phyloP scores from a whole-genome alignment of 2,329 filamentous ascomycete genomes.

The Metarhizium robertsii region DNA sequence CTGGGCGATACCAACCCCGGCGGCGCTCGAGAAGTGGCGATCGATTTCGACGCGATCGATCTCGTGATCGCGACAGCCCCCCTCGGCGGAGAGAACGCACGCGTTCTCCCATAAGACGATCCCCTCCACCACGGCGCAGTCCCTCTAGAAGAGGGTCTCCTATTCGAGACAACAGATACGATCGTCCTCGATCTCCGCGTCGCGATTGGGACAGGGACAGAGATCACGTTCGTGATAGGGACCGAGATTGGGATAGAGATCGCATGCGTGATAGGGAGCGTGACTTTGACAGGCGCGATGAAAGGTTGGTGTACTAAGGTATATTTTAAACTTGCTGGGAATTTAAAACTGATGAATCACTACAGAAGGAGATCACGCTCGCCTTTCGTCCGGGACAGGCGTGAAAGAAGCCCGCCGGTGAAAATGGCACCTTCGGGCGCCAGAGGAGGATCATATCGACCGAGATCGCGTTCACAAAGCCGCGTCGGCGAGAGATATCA shows the following conservation, averaged over 20 bases:
- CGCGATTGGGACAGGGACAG: constrained; percentile 26
- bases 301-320: constrained; percentile 18
- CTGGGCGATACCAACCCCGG: constrained; percentile 31
- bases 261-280: constrained; percentile 20
- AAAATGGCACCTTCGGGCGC: constrained; percentile 19
- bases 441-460: constrained; percentile 37
- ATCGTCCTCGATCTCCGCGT: constrained; percentile 28
- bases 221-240: constrained; percentile 21
- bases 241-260: constrained; percentile 21
- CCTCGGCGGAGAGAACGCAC: constrained; percentile 27
- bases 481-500: constrained; percentile 36
- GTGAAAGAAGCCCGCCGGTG: constrained; percentile 22
- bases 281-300: constrained; percentile 32
- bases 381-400: constrained; percentile 38
- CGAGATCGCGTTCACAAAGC: constrained; percentile 42
- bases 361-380: constrained; percentile 45
- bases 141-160: constrained; percentile 26
- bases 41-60: constrained; percentile 32
- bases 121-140: constrained; percentile 29
- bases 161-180: constrained; percentile 25
- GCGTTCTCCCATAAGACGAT: constrained; percentile 26
- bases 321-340: background rate
- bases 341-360: constrained; percentile 10
- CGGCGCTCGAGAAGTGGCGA: constrained; percentile 33
- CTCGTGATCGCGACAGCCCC: constrained; percentile 29